These are phyloP conservation scores for Kewa caespitosa DNA, from an alignment of 179 eudicot genomes.

Conservation along the genomic window DNA sequence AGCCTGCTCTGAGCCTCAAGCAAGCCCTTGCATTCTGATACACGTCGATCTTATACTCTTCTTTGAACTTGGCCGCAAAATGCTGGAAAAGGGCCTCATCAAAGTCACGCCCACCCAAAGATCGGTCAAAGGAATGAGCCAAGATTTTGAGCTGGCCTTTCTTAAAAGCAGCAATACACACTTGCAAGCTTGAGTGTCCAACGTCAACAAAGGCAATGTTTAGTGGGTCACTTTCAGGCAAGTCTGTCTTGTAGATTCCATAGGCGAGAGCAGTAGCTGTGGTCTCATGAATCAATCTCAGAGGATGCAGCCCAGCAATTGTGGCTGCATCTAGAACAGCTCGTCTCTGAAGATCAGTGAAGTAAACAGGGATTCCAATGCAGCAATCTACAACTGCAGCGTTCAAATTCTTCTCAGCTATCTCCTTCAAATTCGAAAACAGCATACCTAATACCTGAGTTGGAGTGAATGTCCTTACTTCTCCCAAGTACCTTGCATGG, in stretches of 20 bases:
- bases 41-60: slow-evolving; percentile 80
- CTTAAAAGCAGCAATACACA: slow-evolving; percentile 85
- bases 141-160: slow-evolving; percentile 82
- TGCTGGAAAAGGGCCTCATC: slow-evolving; percentile 85
- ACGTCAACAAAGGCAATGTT: slow-evolving; percentile 86
- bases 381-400: slow-evolving; percentile 90
- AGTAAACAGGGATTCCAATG: slow-evolving; percentile 88
- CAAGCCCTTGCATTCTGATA: slow-evolving; percentile 84
- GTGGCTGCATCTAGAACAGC: slow-evolving; percentile 86
- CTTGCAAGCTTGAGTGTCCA: slow-evolving; percentile 91
- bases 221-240: slow-evolving; percentile 78
- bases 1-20: slow-evolving; percentile 74
- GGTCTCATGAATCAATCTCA: slow-evolving; percentile 79
- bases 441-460: slow-evolving; percentile 85
- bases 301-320: slow-evolving; percentile 80
- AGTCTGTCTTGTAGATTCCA: slow-evolving; percentile 92
- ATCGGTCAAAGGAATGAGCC: slow-evolving; percentile 78
- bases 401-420: slow-evolving; percentile 81
- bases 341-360: slow-evolving; percentile 91
- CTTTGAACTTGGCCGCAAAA: slow-evolving; percentile 79
- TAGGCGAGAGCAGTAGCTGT: slow-evolving; percentile 93
- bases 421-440: slow-evolving; percentile 69
- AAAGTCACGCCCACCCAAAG: slow-evolving; percentile 87
- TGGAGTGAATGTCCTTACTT: slow-evolving; percentile 64
- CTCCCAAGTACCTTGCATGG: slow-evolving; percentile 72